Base-by-base conservation (phyloP, 352 stramenopile species). In the Phytophthora citricola region DNA sequence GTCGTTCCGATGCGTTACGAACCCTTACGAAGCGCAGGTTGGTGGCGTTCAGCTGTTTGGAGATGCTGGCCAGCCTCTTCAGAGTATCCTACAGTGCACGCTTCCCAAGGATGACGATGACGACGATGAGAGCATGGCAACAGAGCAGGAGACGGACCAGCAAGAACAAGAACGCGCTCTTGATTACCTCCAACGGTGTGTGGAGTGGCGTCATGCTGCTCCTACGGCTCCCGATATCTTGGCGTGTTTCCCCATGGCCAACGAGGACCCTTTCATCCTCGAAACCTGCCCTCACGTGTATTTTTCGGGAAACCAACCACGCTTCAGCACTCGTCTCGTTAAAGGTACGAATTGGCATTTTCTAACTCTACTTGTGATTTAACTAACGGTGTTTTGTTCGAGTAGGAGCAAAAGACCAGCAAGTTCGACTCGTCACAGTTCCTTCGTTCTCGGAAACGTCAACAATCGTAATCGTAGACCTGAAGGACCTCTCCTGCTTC, bases 141-240 rank as follows among this genome's bases (percentile, higher is more conserved):
- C 51, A 63, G 71, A 66, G 14, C 31, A 58, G 12, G 57, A 71
- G 20, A 62, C 57, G 27, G 64, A 70, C 2, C 22, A 64, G 3
- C 45, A 43, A 24, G 56, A 71, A 24, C 65, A 71, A 43, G 71
- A 83, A 15, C 53, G 60, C 0, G 63, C 74, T 8, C 61, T 95
- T 5, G 66, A 90, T 36, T 75, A 71, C 8, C 59, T 97, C 29
- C 74, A 93, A 69, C 68, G 71, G 14, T 97, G 88, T 52, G 62
- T 99, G 0, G 66, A 90, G 58, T 99, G 92, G 88, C 81, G 89
- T 46, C 94, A 98, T 59, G 69, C 97, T 20, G 94, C 93, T 31
- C 97, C 97, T 2, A 98, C 94, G n/a, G 93, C 90, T 17, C 97
- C 97, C 4, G 95, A 98, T 58, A 87, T 96, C 20, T 58, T 92